These are phyloP conservation scores for Ensete ventricosum DNA, from an alignment of 176 grass and related monocot genomes.

Conservation along the genomic window DNA sequence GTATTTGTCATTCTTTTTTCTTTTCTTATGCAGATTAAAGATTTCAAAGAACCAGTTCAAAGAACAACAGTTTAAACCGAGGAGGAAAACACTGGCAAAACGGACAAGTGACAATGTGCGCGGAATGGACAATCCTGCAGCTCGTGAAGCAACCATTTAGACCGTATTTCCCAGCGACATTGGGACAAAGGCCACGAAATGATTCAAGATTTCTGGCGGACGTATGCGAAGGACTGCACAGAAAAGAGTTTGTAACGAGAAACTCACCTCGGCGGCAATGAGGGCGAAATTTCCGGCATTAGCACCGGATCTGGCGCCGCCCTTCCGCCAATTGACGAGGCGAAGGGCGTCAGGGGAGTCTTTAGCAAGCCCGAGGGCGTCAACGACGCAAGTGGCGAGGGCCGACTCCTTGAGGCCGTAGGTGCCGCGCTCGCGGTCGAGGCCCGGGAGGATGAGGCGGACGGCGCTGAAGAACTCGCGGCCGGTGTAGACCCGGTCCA, in stretches of 20 bases:
- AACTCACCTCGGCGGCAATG: slow-evolving; percentile 67
- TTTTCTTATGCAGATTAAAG: too few species aligned
- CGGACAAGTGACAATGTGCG: too few species aligned
- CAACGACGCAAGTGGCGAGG: slow-evolving; percentile 59
- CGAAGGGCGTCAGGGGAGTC: slow-evolving; percentile 70
- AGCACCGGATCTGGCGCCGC: slow-evolving; percentile 32
- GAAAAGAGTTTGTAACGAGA: not conserved
- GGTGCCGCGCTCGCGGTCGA: slow-evolving; percentile 81
- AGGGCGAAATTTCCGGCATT: slow-evolving; percentile 87
- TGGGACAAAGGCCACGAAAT: too few species aligned
- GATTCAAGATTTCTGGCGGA: too few species aligned
- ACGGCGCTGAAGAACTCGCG: slow-evolving; percentile 72
- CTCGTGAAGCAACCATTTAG: too few species aligned
- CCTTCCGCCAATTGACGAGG: slow-evolving; percentile 77
- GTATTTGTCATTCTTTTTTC: too few species aligned
- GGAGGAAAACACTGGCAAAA: too few species aligned
- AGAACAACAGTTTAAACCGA: too few species aligned
- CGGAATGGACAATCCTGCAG: too few species aligned
- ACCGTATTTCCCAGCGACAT: too few species aligned
- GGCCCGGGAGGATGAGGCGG: slow-evolving; percentile 55
- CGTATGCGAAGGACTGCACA: not conserved
- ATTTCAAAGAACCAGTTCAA: too few species aligned
- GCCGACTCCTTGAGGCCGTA: slow-evolving; percentile 92
- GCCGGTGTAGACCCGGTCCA: slow-evolving; percentile 60
- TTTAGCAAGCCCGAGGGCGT: slow-evolving; percentile 80